Conservation (phyloP, 129 eudicot genomes). For the Artemisia argyi region DNA sequence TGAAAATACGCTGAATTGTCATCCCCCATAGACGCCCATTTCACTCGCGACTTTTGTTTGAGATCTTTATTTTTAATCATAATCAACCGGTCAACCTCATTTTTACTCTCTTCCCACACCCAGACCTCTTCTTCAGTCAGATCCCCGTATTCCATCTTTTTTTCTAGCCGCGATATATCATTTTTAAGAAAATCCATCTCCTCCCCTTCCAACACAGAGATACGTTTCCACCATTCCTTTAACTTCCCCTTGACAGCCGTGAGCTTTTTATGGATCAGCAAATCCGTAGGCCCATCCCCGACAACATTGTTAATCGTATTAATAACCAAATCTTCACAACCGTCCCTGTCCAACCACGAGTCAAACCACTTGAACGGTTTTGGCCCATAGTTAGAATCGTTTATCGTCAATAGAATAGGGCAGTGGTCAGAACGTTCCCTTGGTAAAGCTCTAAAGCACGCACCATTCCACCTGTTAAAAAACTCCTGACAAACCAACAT, state of each 20-base stretch:
- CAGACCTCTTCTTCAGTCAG: neutral
- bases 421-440: neutral
- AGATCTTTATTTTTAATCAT: neutral
- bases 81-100: neutral
- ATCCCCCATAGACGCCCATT: neutral
- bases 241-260: neutral
- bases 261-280: neutral
- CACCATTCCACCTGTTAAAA: neutral
- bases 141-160: neutral
- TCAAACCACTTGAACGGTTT: slow-evolving; percentile 6
- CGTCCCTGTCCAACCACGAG: too few species aligned
- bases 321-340: neutral
- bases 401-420: neutral
- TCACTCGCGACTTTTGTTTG: neutral
- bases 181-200: neutral
- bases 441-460: neutral
- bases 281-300: neutral
- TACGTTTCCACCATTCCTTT: neutral
- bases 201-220: neutral
- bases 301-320: neutral
- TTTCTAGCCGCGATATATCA: neutral
- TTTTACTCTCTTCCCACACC: neutral
- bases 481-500: neutral
- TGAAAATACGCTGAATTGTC: neutral
- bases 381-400: neutral